These are phyloP conservation scores for Aspergillus intermedius DNA, from an alignment of 2,329 filamentous ascomycete genomes.

Conservation along the genomic window DNA sequence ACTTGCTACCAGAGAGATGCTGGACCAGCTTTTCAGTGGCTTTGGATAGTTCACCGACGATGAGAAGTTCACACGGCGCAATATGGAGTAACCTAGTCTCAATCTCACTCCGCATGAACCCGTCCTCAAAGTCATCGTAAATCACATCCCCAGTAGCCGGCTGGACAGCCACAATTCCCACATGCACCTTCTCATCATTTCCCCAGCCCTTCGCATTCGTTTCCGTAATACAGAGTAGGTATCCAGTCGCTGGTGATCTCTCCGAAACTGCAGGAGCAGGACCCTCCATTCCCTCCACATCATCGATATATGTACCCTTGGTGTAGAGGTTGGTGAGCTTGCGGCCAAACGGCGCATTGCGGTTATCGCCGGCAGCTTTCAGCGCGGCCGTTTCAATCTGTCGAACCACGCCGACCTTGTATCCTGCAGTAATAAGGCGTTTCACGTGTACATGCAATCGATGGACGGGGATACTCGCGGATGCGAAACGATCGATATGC, in stretches of 20 bases:
- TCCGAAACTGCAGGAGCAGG: constrained; percentile 51
- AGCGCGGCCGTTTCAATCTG: constrained; percentile 93
- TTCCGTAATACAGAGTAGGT: constrained; percentile 88
- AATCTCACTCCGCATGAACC: constrained; percentile 94
- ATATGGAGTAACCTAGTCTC: constrained; percentile 95
- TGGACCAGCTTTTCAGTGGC: constrained; percentile 87
- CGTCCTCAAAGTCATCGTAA: constrained; percentile 92
- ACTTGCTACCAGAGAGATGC: constrained; percentile 81
- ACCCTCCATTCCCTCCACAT: constrained; percentile 69
- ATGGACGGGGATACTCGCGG: constrained; percentile 90
- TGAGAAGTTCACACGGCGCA: constrained; percentile 87
- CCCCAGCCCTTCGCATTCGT: constrained; percentile 69
- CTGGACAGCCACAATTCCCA: constrained; percentile 89
- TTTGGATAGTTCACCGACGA: constrained; percentile 83
- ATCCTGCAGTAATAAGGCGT: constrained; percentile 79
- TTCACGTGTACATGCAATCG: constrained; percentile 90
- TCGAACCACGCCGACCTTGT: constrained; percentile 92
- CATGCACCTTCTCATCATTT: constrained; percentile 86
- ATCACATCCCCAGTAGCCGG: constrained; percentile 93
- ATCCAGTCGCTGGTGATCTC: constrained; percentile 61
- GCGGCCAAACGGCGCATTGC: constrained; percentile 82
- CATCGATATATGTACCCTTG: constrained; percentile 95
- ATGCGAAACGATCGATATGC: constrained; percentile 85
- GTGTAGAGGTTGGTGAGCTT: constrained; percentile 96
- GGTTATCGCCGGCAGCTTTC: constrained; percentile 91